Conservation (phyloP, 208 protist genomes). For the Naegleria fowleri region DNA sequence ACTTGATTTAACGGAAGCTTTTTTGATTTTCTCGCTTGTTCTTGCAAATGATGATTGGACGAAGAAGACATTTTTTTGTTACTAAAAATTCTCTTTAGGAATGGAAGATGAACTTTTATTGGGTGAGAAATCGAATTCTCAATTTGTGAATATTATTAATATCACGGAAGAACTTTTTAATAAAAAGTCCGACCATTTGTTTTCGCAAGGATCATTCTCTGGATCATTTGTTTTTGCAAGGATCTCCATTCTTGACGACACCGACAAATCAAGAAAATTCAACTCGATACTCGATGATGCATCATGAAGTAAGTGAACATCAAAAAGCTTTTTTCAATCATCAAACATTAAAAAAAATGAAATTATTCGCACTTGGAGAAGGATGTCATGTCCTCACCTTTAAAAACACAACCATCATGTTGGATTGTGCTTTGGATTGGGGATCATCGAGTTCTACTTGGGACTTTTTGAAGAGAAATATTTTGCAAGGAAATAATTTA, state of each 20-base stretch:
- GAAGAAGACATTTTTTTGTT: neutral
- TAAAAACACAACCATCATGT: slow-evolving; percentile 8
- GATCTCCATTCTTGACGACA: no score
- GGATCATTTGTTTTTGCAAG: no score
- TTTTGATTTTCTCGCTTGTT: neutral
- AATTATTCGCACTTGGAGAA: neutral
- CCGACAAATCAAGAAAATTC: no score
- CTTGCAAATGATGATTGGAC: neutral
- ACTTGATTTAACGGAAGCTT: neutral
- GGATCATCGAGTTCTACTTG: neutral
- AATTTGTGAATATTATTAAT: no score
- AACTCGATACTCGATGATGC: no score
- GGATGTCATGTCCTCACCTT: neutral
- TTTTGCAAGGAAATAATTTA: neutral
- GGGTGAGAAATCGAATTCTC: no score
- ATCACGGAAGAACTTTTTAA: no score
- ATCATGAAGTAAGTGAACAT: no score
- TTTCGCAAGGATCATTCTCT: no score
- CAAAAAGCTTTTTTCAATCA: no score
- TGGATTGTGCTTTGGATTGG: slow-evolving; percentile 22
- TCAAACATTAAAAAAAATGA: slow-evolving; percentile 11
- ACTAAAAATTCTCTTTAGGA: neutral
- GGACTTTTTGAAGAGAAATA: neutral
- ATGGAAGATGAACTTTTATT: no score
- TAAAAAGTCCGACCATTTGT: no score